Evolutionary conservation across 2,329 filamentous ascomycete genomes (phyloP).

Genomic region (Scopulariopsis brevicaulis): DNA sequence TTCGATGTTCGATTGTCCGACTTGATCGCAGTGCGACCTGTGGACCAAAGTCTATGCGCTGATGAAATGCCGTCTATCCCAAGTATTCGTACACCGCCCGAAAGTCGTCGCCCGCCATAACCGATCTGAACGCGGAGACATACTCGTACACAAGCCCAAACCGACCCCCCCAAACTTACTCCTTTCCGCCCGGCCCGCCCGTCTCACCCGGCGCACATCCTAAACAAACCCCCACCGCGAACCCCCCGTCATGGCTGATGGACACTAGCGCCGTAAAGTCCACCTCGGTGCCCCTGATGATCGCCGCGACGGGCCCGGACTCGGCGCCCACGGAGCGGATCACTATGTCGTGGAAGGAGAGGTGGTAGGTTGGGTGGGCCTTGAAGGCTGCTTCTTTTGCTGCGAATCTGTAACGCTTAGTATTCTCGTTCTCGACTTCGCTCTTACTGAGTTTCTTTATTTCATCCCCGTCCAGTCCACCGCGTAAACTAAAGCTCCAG

Average conservation of each 20-base stretch:
- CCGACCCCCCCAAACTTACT: neutral
- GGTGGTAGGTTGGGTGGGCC: slow-evolving; percentile 46
- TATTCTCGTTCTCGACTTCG: neutral
- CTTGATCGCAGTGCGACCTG: too few relatives aligned
- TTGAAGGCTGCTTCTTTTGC: slow-evolving; percentile 70
- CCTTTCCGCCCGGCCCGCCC: neutral
- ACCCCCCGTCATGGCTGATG: slow-evolving; percentile 81
- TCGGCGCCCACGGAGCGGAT: slow-evolving; percentile 16
- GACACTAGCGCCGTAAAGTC: slow-evolving; percentile 56
- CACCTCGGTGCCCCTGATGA: slow-evolving; percentile 10
- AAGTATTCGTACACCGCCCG: neutral
- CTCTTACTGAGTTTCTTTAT: neutral
- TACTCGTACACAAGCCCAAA: neutral
- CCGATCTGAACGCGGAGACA: too few relatives aligned
- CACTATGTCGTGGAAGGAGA: slow-evolving; percentile 52
- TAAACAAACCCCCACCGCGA: slow-evolving; percentile 61
- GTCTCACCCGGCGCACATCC: slow-evolving; percentile 17
- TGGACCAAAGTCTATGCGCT: neutral
- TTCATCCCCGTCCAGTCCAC: neutral
- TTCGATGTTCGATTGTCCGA: too few relatives aligned
- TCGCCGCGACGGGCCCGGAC: neutral
- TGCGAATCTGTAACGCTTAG: slow-evolving; percentile 38
- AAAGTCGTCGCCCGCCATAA: too few relatives aligned
- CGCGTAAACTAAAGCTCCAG: too few relatives aligned
- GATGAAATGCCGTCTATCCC: neutral